A percentile compares a stretch with the other conserved stretches of the same genome.
Evolutionary conservation across 1,284 basidiomycete species (phyloP).

Genomic region (Marasmius oreades): DNA sequence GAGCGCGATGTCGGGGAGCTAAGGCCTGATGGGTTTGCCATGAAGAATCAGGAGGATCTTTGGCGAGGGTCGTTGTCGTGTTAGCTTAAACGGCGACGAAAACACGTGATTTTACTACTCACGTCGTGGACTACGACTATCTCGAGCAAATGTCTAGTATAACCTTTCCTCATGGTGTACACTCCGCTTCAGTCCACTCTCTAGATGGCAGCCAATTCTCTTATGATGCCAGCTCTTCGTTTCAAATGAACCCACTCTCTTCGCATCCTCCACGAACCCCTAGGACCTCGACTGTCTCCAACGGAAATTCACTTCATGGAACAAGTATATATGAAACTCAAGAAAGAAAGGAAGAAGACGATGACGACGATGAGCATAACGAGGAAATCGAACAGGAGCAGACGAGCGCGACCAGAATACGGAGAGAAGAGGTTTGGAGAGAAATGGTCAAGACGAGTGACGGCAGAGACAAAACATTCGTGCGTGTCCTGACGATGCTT

Average conservation of each 20-base stretch:
- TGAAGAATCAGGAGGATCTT: constrained; percentile 13
- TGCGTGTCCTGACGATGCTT: constrained; percentile 32
- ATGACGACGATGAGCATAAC: constrained; percentile 35
- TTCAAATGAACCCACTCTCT: constrained; percentile 78
- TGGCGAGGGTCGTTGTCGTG: background rate
- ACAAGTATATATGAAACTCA: constrained; percentile 34
- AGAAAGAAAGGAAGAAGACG: constrained; percentile 30
- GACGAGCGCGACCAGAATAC: constrained; percentile 40
- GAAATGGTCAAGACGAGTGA: constrained; percentile 71
- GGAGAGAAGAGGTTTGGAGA: constrained; percentile 67
- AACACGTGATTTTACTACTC: constrained; percentile 6
- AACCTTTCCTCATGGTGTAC: constrained; percentile 37
- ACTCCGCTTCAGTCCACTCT: constrained; percentile 19
- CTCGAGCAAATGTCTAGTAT: constrained; percentile 42
- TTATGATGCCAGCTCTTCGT: constrained; percentile 28
- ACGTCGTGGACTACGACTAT: background rate
- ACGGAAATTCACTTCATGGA: constrained; percentile 33
- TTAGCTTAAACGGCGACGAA: too few species aligned
- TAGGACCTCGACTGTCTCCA: constrained; percentile 45
- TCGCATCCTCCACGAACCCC: constrained; percentile 74
- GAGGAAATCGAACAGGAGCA: constrained; percentile 36
- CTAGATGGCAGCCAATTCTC: constrained; percentile 34
- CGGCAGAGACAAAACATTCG: constrained; percentile 79
- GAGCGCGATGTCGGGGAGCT: constrained; percentile 52
- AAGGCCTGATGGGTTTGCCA: constrained; percentile 40